A percentile compares a stretch with the other conserved stretches of the same genome.
These are phyloP conservation scores for Colletotrichum trifolii DNA, from an alignment of 2,329 filamentous ascomycete genomes.

Conservation along the genomic window DNA sequence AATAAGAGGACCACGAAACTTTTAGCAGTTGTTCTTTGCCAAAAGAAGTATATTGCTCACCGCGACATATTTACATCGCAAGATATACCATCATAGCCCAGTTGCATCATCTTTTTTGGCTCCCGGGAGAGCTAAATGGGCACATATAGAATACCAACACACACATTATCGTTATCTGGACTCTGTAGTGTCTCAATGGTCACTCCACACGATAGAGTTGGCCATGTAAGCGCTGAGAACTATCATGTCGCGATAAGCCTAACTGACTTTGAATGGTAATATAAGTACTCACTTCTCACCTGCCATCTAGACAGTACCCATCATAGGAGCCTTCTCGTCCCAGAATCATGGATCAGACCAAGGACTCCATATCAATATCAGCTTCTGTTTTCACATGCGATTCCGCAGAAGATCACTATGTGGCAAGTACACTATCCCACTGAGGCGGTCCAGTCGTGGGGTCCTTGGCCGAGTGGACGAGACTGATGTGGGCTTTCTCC, in stretches of 20 bases:
- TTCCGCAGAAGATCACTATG: not conserved
- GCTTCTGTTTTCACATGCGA: not conserved
- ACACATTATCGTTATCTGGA: too few relatives aligned
- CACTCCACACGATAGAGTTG: too few relatives aligned
- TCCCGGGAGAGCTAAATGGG: too few relatives aligned
- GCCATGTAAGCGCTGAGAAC: too few relatives aligned
- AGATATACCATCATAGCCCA: too few relatives aligned
- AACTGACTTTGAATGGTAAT: not conserved
- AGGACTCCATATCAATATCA: not conserved
- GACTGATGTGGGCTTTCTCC: not conserved
- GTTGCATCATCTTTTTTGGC: too few relatives aligned
- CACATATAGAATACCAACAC: too few relatives aligned
- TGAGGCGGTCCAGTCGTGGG: not conserved
- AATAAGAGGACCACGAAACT: not conserved
- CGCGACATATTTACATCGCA: too few relatives aligned
- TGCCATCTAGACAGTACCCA: not conserved
- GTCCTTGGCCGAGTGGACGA: not conserved
- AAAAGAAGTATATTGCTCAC: too few relatives aligned
- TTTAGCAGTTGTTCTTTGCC: too few relatives aligned
- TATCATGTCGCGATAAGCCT: too few relatives aligned
- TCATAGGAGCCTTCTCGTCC: not conserved
- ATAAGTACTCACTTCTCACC: not conserved
- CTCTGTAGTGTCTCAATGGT: too few relatives aligned
- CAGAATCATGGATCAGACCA: not conserved
- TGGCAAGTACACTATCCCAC: not conserved